phyloP scores from a whole-genome alignment of 2,329 filamentous ascomycete species.

The Fonsecaea multimorphosa region DNA sequence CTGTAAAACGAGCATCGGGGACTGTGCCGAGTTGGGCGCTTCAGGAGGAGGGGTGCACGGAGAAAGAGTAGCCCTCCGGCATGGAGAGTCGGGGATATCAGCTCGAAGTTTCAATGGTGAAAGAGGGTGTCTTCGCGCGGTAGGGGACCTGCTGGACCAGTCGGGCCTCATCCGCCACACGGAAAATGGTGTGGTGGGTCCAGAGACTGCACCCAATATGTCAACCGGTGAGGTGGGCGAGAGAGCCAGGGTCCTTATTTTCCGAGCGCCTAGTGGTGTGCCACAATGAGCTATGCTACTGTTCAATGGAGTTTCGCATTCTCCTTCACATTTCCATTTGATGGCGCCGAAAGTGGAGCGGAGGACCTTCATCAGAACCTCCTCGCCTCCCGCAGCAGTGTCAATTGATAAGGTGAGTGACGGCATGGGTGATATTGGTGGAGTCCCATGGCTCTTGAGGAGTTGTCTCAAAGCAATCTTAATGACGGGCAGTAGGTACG shows the following conservation, averaged over 20 bases:
- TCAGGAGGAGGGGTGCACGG: slow-evolving; percentile 36
- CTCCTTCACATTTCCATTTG: slow-evolving; percentile 35
- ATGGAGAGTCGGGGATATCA: slow-evolving; percentile 31
- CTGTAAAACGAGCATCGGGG: slow-evolving; percentile 37
- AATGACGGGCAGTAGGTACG: slow-evolving; percentile 33
- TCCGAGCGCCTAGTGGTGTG: slow-evolving; percentile 33
- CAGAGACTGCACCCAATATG: slow-evolving; percentile 22
- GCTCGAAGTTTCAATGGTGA: slow-evolving; percentile 29
- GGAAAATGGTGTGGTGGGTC: slow-evolving; percentile 20
- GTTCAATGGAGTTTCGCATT: slow-evolving; percentile 36
- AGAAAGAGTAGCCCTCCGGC: slow-evolving; percentile 30
- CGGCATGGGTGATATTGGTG: slow-evolving; percentile 36
- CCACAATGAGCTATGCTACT: slow-evolving; percentile 37
- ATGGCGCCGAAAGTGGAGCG: slow-evolving; percentile 30
- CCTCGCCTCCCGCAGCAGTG: slow-evolving; percentile 33
- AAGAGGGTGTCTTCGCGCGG: slow-evolving; percentile 23
- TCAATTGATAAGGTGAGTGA: slow-evolving; percentile 35
- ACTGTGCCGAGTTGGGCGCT: slow-evolving; percentile 31
- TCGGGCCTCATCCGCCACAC: slow-evolving; percentile 32
- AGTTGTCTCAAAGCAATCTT: slow-evolving; percentile 34
- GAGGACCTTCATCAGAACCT: slow-evolving; percentile 32
- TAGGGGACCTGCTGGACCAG: slow-evolving; percentile 25
- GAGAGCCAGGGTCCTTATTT: slow-evolving; percentile 32
- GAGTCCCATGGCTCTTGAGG: slow-evolving; percentile 29
- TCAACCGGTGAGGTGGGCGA: slow-evolving; percentile 30